Evolutionary conservation across 495 filamentous ascomycete genomes (phyloP), one percentile per base, ranked within the genome.

Genomic region (Clavariopsis aquatica): DNA sequence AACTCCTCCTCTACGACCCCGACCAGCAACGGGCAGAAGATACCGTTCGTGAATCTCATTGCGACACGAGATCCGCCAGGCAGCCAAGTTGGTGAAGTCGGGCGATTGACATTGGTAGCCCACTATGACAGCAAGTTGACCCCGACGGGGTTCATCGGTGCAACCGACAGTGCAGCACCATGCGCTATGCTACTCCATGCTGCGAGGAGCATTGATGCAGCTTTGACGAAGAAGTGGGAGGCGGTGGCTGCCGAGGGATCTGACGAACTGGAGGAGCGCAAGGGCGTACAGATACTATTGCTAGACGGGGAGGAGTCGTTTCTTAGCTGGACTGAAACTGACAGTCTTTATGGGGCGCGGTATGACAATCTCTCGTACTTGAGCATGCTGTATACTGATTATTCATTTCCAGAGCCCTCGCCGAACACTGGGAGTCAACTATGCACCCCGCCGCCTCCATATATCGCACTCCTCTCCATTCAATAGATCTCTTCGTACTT

Each of bases 301-400:
- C 74, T 99, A 26, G 95, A 99, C 74, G 95, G 95, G 1, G 95
- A 99, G 78, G 95, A 99, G 75, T 92, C 95, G 0, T 98, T 96
- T 74, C 69, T 83, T 38, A 67, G 61, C 1, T 99, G 95, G 95
- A 87, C 87, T 9, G 81, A 79, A 45, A 82, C 77, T 0, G 95
- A 99, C 76, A 94, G 89, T 10, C 76, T 96, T 13, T 99, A 98
- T 69, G 95, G 95, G 1, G 84, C 94, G 10, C 83, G 92, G 78
- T 89, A 77, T n/a, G 65, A 3, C 31, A 4, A 53, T 9, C 24
- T 3, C 17, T 22, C 51, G 7, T 34, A 24, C 10, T 3, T n/a
- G 17, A 22, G 10, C 23, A 28, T 1, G 7, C 23, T 3, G 1
- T 4, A 23, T 24, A 23, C 52, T 56, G n/a, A 56, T 34, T 10